phyloP scores from a whole-genome alignment of 2,329 filamentous ascomycete genomes.

The Paecilomyces sp. region DNA sequence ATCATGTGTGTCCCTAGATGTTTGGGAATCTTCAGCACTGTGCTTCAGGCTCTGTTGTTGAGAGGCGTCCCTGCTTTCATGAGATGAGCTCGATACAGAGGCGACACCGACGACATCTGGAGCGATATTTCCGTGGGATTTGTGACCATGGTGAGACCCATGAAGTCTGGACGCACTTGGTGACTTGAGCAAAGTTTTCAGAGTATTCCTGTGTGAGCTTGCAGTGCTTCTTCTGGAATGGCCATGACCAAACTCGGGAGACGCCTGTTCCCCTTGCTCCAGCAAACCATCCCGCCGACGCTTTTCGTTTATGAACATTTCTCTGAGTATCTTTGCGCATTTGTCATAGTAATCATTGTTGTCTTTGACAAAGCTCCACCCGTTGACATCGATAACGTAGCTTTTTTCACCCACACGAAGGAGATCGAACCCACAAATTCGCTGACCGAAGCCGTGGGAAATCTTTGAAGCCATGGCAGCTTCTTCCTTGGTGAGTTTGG shows the following conservation, averaged over 20 bases:
- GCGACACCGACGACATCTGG: slow-evolving; percentile 33
- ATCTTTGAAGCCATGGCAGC: slow-evolving; percentile 83
- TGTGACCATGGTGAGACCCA: slow-evolving; percentile 36
- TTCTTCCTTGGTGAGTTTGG: slow-evolving; percentile 72
- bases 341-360: slow-evolving; percentile 98
- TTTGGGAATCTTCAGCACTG: slow-evolving; percentile 15
- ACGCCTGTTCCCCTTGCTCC: slow-evolving; percentile 26
- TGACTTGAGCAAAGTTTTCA: slow-evolving; percentile 57
- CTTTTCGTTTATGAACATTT: slow-evolving; percentile 81
- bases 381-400: slow-evolving; percentile 98
- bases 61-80: slow-evolving; percentile 21
- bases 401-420: slow-evolving; percentile 81
- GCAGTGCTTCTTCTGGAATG: slow-evolving; percentile 30
- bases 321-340: slow-evolving; percentile 74
- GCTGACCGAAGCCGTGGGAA: slow-evolving; percentile 82
- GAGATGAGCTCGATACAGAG: slow-evolving; percentile 24
- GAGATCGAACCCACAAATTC: slow-evolving; percentile 93
- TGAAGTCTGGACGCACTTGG: slow-evolving; percentile 57
- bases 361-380: slow-evolving; percentile 99
- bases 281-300: slow-evolving; percentile 25
- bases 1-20: slow-evolving; percentile 8
- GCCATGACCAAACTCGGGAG: slow-evolving; percentile 18
- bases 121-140: slow-evolving; percentile 34
- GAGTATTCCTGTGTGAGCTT: slow-evolving; percentile 39
- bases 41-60: slow-evolving; percentile 9